A percentile compares a stretch with the other conserved stretches of the same genome.
Evolutionary conservation across 768 basidiomycete genomes (phyloP).

Genomic region (Porpolomopsis calyptriformis): DNA sequence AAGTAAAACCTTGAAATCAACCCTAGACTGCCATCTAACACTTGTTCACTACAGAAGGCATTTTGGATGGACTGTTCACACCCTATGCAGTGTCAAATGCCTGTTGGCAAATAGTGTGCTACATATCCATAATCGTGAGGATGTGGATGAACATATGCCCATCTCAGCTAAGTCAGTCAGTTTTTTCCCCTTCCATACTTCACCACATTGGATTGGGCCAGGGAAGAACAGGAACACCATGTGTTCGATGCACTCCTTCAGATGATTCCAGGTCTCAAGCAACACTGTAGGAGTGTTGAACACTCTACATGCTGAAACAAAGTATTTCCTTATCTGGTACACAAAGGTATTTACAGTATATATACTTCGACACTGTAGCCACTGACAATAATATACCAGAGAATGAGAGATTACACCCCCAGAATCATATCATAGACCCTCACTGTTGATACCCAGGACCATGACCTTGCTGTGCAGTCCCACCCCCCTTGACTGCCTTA

Average conservation of each 20-base stretch:
- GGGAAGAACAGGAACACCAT: conserved; percentile 8
- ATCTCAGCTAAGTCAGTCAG: conserved; percentile 2
- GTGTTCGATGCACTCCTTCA: conserved; percentile 7
- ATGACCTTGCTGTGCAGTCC: too few relatives aligned
- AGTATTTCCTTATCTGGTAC: too few relatives aligned
- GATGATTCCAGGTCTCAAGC: conserved; percentile 1
- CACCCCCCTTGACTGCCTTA: too few relatives aligned
- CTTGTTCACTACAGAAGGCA: conserved; percentile 17
- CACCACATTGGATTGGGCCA: background rate
- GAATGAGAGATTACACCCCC: too few relatives aligned
- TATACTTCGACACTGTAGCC: too few relatives aligned
- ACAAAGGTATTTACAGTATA: too few relatives aligned
- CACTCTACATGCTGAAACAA: too few relatives aligned
- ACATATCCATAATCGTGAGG: background rate
- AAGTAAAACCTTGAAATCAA: background rate
- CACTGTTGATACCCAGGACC: too few relatives aligned
- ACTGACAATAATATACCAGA: too few relatives aligned
- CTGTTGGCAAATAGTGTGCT: conserved; percentile 14
- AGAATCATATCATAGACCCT: too few relatives aligned
- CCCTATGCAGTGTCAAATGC: conserved; percentile 8
- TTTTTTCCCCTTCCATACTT: background rate
- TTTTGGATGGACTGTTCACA: conserved; percentile 11
- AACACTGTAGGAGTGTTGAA: too few relatives aligned
- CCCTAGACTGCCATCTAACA: conserved; percentile 4
- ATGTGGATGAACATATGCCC: conserved; percentile 6